Evolutionary conservation across 176 grass and related monocot genomes (phyloP).

Genomic region (Paspalum vaginatum): DNA sequence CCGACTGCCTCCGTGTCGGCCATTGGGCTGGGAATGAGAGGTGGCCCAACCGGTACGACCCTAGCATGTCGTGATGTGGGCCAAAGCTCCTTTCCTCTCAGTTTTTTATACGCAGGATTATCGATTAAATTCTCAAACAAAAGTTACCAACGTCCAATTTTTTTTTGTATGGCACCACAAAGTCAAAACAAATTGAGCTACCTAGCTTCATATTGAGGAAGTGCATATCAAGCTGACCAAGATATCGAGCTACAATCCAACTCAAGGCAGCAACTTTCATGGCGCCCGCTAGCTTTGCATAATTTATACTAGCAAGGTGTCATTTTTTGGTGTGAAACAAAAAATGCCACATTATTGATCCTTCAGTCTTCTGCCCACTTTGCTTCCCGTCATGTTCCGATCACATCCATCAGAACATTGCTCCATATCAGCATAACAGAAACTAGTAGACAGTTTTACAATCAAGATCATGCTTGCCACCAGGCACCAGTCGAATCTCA

Average conservation of each 20-base stretch:
- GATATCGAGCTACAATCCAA: neutral
- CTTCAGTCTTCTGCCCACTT: neutral
- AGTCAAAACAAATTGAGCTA: no score
- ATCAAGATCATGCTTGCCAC: neutral
- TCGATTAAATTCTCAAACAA: neutral
- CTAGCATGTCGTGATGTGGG: neutral
- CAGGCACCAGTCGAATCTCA: neutral
- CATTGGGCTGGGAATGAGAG: neutral
- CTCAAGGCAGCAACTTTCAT: neutral
- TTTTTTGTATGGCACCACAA: neutral
- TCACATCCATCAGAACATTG: neutral
- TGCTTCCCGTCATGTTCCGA: neutral
- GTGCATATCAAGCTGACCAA: neutral
- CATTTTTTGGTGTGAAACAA: no score
- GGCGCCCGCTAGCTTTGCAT: neutral
- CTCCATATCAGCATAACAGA: neutral
- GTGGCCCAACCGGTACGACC: neutral
- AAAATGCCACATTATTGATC: no score
- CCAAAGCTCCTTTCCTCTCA: neutral
- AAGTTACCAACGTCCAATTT: neutral
- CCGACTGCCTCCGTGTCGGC: conserved; percentile 3
- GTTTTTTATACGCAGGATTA: neutral
- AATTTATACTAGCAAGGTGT: neutral
- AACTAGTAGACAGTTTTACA: neutral
- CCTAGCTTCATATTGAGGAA: neutral